Evolutionary conservation across 2,329 filamentous ascomycete genomes (phyloP).

Genomic region (Phialocephala subalpina): DNA sequence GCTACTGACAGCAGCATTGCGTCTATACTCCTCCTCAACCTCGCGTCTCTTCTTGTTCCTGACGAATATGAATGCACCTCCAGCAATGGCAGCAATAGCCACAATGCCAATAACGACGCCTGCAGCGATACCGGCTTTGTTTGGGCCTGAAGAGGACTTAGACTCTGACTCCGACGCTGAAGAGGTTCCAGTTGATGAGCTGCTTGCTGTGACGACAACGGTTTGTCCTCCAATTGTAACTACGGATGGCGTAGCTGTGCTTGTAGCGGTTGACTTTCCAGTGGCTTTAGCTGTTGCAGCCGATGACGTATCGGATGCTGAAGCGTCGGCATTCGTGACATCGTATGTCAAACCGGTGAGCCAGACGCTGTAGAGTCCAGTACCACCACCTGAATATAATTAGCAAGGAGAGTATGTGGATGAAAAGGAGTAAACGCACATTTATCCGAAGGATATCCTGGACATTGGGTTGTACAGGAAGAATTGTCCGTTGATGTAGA

Average conservation of each 20-base stretch:
- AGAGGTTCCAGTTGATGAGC: slow-evolving; percentile 20
- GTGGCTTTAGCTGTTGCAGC: slow-evolving; percentile 21
- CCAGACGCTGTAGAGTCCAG: slow-evolving; percentile 38
- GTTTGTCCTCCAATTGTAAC: slow-evolving; percentile 42
- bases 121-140: slow-evolving; percentile 81
- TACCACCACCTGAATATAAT: slow-evolving; percentile 40
- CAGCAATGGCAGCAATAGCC: slow-evolving; percentile 69
- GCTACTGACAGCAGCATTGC: slow-evolving; percentile 79
- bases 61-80: slow-evolving; percentile 76
- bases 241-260: slow-evolving; percentile 35
- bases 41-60: slow-evolving; percentile 78
- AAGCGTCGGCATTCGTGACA: slow-evolving; percentile 28
- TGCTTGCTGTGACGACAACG: slow-evolving; percentile 40
- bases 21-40: slow-evolving; percentile 84
- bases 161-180: slow-evolving; percentile 19
- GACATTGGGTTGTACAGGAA: slow-evolving; percentile 38
- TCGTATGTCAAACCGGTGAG: slow-evolving; percentile 34
- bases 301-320: slow-evolving; percentile 19
- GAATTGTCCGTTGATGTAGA: slow-evolving; percentile 30
- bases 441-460: slow-evolving; percentile 38
- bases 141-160: slow-evolving; percentile 29
- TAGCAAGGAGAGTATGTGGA: slow-evolving; percentile 19
- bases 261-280: slow-evolving; percentile 30
- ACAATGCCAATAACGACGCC: slow-evolving; percentile 88
- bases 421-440: slow-evolving; percentile 34